Conservation (phyloP, 208 protist species). For the Wallacemonas sp. region DNA sequence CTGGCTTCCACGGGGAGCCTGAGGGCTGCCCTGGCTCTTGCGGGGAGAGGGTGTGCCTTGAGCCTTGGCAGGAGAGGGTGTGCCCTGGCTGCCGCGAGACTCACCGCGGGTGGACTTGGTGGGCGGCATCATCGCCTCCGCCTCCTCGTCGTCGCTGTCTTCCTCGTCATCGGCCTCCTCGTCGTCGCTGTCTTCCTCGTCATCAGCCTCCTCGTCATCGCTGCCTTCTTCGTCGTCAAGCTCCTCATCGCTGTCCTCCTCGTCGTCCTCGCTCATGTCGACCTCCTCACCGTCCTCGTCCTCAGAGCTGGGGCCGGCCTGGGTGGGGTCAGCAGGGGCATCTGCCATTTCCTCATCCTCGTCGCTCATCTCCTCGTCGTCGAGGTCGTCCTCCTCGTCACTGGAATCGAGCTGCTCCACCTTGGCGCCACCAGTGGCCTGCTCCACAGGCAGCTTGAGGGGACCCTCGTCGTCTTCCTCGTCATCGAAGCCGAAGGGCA, state of each 20-base stretch:
- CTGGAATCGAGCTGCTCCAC: constrained; percentile 15
- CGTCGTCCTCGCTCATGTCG: constrained; percentile 11
- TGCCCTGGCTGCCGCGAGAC: constrained; percentile 14
- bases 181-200: constrained; percentile 22
- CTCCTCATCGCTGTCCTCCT: constrained; percentile 41
- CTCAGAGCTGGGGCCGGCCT: constrained; percentile 20
- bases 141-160: constrained; percentile 26
- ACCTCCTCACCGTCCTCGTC: constrained; percentile 26
- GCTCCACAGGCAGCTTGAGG: constrained; percentile 16
- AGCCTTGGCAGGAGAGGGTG: constrained; percentile 12
- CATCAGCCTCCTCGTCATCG: constrained; percentile 35
- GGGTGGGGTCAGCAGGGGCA: constrained; percentile 23
- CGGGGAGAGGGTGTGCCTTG: background rate
- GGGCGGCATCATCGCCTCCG: constrained; percentile 24
- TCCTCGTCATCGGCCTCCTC: constrained; percentile 26
- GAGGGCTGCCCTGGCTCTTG: background rate
- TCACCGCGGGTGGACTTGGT: constrained; percentile 32
- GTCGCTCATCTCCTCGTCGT: constrained; percentile 18
- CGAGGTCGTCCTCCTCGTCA: constrained; percentile 19
- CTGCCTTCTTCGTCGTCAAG: constrained; percentile 45
- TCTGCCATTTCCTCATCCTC: constrained; percentile 13
- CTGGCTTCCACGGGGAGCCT: background rate
- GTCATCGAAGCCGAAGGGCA: constrained; percentile 7
- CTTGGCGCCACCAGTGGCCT: background rate
- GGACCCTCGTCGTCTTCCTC: constrained; percentile 23